Conservation (phyloP, 2,329 filamentous ascomycete species). For the Neonectria sp. region DNA sequence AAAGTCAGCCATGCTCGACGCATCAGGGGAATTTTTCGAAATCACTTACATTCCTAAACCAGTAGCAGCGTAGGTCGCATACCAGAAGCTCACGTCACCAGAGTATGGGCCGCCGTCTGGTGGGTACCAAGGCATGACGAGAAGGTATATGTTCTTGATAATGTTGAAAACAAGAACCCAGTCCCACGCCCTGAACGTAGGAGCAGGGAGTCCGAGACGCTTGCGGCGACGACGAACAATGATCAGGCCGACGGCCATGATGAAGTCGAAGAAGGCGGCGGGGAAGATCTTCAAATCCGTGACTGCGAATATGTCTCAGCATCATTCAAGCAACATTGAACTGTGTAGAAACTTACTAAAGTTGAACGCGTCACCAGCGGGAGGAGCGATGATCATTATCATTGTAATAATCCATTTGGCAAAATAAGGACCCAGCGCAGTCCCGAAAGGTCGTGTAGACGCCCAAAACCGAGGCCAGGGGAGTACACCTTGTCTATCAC, state of each 20-base stretch:
- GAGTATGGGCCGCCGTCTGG: conserved; percentile 71
- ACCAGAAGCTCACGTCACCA: conserved; percentile 81
- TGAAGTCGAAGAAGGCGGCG: conserved; percentile 68
- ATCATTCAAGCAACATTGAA: not conserved
- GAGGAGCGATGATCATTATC: conserved; percentile 72
- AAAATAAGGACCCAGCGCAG: conserved; percentile 71
- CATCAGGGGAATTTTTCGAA: not conserved
- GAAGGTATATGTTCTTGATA: conserved; percentile 71
- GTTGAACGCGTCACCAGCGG: conserved; percentile 75
- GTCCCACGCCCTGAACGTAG: conserved; percentile 73
- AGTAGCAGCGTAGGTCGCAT: conserved; percentile 77
- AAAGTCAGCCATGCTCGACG: not conserved
- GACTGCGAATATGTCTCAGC: conserved; percentile 58
- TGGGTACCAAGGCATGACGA: conserved; percentile 81
- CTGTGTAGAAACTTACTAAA: conserved; percentile 60
- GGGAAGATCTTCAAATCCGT: conserved; percentile 74
- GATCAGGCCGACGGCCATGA: conserved; percentile 71
- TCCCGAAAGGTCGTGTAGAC: conserved; percentile 74
- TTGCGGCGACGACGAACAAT: conserved; percentile 69
- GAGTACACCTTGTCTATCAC: conserved; percentile 70
- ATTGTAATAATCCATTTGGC: conserved; percentile 71
- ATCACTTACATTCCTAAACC: conserved; percentile 74
- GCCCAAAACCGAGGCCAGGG: conserved; percentile 73
- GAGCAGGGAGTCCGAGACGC: conserved; percentile 61
- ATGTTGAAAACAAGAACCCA: conserved; percentile 72